A percentile compares a stretch with the other conserved stretches of the same genome.
These are phyloP conservation scores for Parascedosporium putredinis DNA, from an alignment of 2,329 filamentous ascomycete genomes.

Conservation along the genomic window DNA sequence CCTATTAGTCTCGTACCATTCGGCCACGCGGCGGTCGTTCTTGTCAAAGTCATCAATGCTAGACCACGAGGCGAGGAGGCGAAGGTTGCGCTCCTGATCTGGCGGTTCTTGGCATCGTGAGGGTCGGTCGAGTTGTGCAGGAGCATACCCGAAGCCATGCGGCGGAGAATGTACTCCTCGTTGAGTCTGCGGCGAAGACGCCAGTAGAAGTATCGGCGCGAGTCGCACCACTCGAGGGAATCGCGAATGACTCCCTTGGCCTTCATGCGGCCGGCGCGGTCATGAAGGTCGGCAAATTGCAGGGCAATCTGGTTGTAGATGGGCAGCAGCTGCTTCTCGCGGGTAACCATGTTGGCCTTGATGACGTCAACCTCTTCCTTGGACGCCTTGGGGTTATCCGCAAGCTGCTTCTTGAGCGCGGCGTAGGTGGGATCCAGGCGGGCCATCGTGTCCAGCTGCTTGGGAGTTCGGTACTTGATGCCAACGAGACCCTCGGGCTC, in stretches of 20 bases:
- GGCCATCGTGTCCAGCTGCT: constrained; percentile 95
- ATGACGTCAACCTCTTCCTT: constrained; percentile 67
- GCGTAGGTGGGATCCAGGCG: constrained; percentile 80
- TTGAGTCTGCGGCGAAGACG: constrained; percentile 91
- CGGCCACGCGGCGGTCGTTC: constrained; percentile 73
- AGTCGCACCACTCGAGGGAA: constrained; percentile 73
- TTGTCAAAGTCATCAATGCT: constrained; percentile 65
- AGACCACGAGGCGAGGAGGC: constrained; percentile 74
- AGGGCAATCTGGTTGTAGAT: constrained; percentile 93
- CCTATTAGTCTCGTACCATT: constrained; percentile 95
- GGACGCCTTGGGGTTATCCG: constrained; percentile 50
- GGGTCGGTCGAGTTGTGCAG: constrained; percentile 22
- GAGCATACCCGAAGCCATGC: constrained; percentile 48
- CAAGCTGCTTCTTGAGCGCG: constrained; percentile 69
- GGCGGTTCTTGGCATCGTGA: constrained; percentile 29
- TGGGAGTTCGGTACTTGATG: constrained; percentile 97
- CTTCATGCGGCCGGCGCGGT: constrained; percentile 94
- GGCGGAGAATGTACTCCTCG: constrained; percentile 93
- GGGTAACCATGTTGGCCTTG: constrained; percentile 72
- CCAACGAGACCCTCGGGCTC: constrained; percentile 97
- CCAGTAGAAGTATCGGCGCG: constrained; percentile 99
- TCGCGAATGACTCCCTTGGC: constrained; percentile 91
- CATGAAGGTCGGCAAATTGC: constrained; percentile 94
- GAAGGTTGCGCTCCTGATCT: constrained; percentile 54
- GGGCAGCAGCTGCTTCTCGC: constrained; percentile 81